Conservation (phyloP, 169 alveolate species). For the Eimeria tenella region DNA sequence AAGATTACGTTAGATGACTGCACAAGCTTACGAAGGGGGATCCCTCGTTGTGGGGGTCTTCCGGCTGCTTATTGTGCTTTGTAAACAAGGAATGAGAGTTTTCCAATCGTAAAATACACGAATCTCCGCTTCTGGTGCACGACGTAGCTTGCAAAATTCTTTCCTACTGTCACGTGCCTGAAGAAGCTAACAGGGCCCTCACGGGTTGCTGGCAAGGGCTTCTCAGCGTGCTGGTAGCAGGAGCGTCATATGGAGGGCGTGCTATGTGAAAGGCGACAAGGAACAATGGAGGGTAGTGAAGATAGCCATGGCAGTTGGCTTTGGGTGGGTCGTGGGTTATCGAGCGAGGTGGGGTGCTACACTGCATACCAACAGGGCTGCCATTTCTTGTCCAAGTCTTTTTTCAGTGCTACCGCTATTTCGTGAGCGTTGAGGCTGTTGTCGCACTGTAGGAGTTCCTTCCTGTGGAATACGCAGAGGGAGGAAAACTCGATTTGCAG, state of each 20-base stretch:
- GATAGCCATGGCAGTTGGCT: not conserved
- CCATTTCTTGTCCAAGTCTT: slow-evolving; percentile 89
- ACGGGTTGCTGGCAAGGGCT: not conserved
- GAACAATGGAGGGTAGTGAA: not conserved
- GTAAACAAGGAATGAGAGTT: slow-evolving; percentile 87
- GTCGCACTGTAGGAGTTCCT: slow-evolving; percentile 50
- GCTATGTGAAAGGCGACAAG: not conserved
- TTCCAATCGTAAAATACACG: slow-evolving; percentile 87
- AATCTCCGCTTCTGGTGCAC: slow-evolving; percentile 90
- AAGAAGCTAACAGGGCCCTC: not conserved
- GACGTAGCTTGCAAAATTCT: slow-evolving; percentile 89
- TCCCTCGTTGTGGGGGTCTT: not conserved
- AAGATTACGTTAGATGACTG: too few relatives aligned
- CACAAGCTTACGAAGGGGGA: too few relatives aligned
- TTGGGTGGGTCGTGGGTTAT: not conserved
- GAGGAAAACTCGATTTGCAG: not conserved
- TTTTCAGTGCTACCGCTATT: slow-evolving; percentile 87
- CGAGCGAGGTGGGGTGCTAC: not conserved
- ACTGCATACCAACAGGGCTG: slow-evolving; percentile 87
- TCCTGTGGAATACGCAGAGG: slow-evolving; percentile 10
- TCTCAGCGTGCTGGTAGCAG: not conserved
- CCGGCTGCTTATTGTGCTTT: slow-evolving; percentile 75
- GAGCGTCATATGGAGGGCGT: not conserved
- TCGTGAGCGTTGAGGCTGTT: slow-evolving; percentile 19
- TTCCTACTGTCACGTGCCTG: slow-evolving; percentile 90